Evolutionary conservation across 1,284 basidiomycete genomes (phyloP), one percentile per base, ranked within the genome.

Genomic region (Heterobasidion occidentale): DNA sequence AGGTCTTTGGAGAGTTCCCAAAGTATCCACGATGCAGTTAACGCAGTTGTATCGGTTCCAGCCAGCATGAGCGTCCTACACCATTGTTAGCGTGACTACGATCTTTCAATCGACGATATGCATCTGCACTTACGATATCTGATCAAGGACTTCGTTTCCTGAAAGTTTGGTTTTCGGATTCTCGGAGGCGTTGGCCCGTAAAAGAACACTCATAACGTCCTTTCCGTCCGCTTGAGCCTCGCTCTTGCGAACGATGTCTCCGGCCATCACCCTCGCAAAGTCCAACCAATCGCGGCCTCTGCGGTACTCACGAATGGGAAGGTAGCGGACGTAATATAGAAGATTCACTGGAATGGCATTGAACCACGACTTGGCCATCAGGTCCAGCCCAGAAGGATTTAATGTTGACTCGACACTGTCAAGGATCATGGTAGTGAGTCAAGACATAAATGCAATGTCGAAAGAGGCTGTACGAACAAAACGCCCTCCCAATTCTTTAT

Each of bases 41-140:
- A 75, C 11, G 78, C 71, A 0, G 76, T 78, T 1, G 82, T 81
- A 59, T 84, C 80, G 56, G 83, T 77, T 0, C 84, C 78, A 12
- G 75, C 72, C 55, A 74, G 61, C 36, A 69, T 63, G 54, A 71
- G 57, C 8, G 65, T 67, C 51, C 61, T 67, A 36, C 15, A 47
- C 9, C 15, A 9, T 47, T 12, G 9, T 11, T 14, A 11, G 9
- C 2, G 17, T 35, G 78, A 59, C 38, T 77, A 67, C 1, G 9
- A 47, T 59, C 55, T 36, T 35, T 17, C 35, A 6, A 71, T 74
- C 15, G 42, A 11, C 2, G n/a, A 27, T 11, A 42, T 11, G 19
- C 19, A 19, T 19, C 19, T 19, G 19, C 19, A 19, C 52, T n/a
- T n/a, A 54, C 52, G 52, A 54, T 12, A 55, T 50, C 20, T 55